These are phyloP conservation scores for Claviceps arundinis DNA, from an alignment of 2,329 filamentous ascomycete genomes.

Conservation along the genomic window DNA sequence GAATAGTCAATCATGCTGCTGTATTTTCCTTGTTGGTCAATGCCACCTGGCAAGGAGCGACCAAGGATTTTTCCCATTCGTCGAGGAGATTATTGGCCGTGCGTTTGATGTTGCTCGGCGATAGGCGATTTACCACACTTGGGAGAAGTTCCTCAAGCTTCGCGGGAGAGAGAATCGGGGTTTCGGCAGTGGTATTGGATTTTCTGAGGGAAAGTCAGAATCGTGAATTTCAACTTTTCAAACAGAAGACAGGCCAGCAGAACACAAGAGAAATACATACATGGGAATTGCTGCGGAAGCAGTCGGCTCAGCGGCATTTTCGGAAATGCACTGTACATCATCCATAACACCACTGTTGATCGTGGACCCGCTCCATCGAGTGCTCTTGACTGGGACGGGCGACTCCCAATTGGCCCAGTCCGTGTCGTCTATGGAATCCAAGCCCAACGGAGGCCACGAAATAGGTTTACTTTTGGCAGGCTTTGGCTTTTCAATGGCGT, in stretches of 20 bases:
- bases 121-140: constrained; percentile 57
- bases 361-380: constrained; percentile 52
- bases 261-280: background rate
- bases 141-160: constrained; percentile 48
- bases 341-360: constrained; percentile 27
- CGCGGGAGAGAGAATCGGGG: constrained; percentile 20
- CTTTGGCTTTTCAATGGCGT: constrained; percentile 23
- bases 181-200: constrained; percentile 18
- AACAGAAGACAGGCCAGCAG: background rate
- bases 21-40: constrained; percentile 21
- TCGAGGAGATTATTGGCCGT: constrained; percentile 79
- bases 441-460: constrained; percentile 45
- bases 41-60: constrained; percentile 11
- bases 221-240: background rate
- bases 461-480: constrained; percentile 36
- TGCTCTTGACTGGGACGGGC: constrained; percentile 38
- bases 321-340: constrained; percentile 33
- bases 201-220: constrained; percentile 9
- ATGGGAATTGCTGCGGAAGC: constrained; percentile 17
- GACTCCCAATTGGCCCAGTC: constrained; percentile 56
- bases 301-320: constrained; percentile 32
- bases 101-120: constrained; percentile 63
- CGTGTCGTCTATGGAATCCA: constrained; percentile 44
- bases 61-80: constrained; percentile 65
- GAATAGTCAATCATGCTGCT: background rate